Base-by-base conservation (phyloP, 1,139 yeast species). In the Yamadazyma buinensis region DNA sequence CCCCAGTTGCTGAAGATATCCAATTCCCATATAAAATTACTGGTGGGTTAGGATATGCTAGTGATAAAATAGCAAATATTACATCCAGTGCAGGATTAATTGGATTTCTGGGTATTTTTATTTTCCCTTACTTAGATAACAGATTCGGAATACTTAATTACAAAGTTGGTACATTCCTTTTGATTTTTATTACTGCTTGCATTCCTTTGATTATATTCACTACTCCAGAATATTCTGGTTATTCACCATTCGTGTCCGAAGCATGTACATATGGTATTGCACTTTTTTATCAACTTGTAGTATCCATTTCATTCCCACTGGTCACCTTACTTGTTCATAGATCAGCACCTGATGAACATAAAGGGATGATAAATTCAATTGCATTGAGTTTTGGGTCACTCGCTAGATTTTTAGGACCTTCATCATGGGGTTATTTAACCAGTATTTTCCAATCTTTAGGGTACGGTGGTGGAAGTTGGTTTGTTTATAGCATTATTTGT, bases 371-470 rank as follows among this genome's bases (percentile, higher is more conserved):
- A 26, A 74, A 74, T 47, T 73, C 77, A 18, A 54, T 67, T 9
- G 61, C 75, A 1, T 57, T 73, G 47, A 66, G 75, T 37, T 63
- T 74, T 33, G 59, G 72, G n/a, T 70, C 84, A 1, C 54, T 72
- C 25, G 80, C 83, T 0, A 54, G 84, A 39, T 77, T 74, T 37
- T 27, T 72, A 1, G 84, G 81, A 3, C 85, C 85, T 0, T 52
- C 77, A 14, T 23, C 64, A 2, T 77, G 80, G 77, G 84, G 84
- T 7, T 58, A 56, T 33, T 43, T 78, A 29, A 75, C 77, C 69
- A 63, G 79, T 4, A 57, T 59, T 41, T 33, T 29, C 15, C 23
- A 33, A 13, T 19, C 14, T 9, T 21, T 25, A 2, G 26, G 26
- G 17, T 26, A 14, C 22, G 36, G 27, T 4, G 33, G 33, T 20